These are phyloP conservation scores for Backusella morwellensis DNA, from an alignment of 192 early-diverging fungal species.

Conservation along the genomic window DNA sequence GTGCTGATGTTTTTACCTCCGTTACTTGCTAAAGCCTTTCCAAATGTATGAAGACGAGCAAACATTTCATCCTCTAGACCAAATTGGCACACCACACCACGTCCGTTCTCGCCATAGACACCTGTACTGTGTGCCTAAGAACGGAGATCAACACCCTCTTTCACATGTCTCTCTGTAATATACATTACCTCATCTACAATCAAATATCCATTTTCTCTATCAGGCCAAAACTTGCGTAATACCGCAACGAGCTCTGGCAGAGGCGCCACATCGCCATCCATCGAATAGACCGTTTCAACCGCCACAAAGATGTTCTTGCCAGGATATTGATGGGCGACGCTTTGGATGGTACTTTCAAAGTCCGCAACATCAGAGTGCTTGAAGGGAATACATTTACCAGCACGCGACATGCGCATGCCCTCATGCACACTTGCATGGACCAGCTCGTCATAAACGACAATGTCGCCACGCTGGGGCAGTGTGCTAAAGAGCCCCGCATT, in stretches of 20 bases:
- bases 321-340: neutral
- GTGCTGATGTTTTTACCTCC: conserved; percentile 52
- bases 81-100: conserved; percentile 63
- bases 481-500: conserved; percentile 68
- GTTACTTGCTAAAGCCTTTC: conserved; percentile 77
- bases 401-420: conserved; percentile 62
- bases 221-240: conserved; percentile 36
- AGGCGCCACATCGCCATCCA: conserved; percentile 81
- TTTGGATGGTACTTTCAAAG: conserved; percentile 33
- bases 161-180: neutral
- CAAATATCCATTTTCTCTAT: conserved; percentile 54
- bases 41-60: conserved; percentile 81
- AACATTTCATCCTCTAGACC: conserved; percentile 64
- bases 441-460: conserved; percentile 69
- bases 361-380: conserved; percentile 65
- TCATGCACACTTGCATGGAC: conserved; percentile 86
- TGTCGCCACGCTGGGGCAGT: conserved; percentile 63
- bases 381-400: conserved; percentile 48
- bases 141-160: neutral
- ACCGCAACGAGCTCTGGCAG: conserved; percentile 61
- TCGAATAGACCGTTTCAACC: conserved; percentile 78
- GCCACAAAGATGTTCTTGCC: conserved; percentile 64
- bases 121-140: conserved; percentile 78
- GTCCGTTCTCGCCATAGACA: conserved; percentile 62
- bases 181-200: conserved; percentile 75